Base-by-base conservation (phyloP, 1,284 basidiomycete genomes). In the Lentinus polychrous region DNA sequence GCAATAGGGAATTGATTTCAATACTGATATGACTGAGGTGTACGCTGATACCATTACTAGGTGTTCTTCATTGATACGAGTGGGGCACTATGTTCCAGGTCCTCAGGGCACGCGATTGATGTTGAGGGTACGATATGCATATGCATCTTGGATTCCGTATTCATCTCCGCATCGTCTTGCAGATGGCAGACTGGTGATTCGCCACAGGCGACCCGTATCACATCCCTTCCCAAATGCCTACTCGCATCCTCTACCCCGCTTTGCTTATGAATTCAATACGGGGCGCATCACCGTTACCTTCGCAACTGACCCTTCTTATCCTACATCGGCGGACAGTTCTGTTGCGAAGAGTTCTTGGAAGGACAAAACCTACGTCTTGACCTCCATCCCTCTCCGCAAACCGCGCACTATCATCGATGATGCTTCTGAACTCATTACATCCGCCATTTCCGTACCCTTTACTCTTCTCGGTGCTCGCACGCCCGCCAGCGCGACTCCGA, bases 31-130 rank as follows among this genome's bases (percentile, higher is more conserved):
- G 23, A 35, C 32, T 27, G 8, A 17, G 39, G 14, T 20, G 14
- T 17, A n/a, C 44, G 5, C 52, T 37, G 17, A 20, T 40, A 22
- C 12, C 12, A 47, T 46, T 27, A 43, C 33, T 39, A 85, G 85
- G 82, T 91, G 17, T 90, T 89, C 66, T 91, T 86, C 67, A 76
- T 90, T 45, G 88, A 91, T 62, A 75, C 76, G 3, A 75, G 78
- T 10, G 87, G 88, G 15, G 79, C 78, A 10, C 64, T 91, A 36
- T 90, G 85, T 60, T 87, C 85, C 5, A 75, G 82, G 54, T 75
- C 77, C 8, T 78, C 86, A n/a, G 87, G 87, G 1, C 87, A 90
- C 66, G 87, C 86, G 8, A 69, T 91, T 38, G 88, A 91, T 59
- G 64, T 90, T 32, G 78, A 89, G 71, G 75, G 86, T 84, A 63